Conservation (phyloP, 164 flowering plant genomes). For the Magnolia officinalis region DNA sequence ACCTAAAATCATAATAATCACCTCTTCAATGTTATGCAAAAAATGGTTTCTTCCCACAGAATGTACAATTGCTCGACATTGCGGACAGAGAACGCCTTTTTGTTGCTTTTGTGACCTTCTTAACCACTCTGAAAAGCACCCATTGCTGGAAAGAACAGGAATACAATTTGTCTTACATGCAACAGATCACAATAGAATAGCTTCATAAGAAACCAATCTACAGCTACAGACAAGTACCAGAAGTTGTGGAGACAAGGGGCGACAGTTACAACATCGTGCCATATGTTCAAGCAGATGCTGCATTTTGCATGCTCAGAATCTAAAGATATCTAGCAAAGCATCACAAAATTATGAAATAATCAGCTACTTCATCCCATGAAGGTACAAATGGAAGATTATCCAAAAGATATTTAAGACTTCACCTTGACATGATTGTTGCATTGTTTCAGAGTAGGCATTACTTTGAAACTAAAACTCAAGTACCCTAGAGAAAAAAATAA, state of each 20-base stretch:
- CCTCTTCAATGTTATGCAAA: slow-evolving; percentile 71
- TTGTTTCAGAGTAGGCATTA: slow-evolving; percentile 38
- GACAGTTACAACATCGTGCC: slow-evolving; percentile 96
- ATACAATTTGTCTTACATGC: neutral
- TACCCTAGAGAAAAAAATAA: slow-evolving; percentile 31
- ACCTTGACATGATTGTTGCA: slow-evolving; percentile 49
- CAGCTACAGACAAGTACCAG: slow-evolving; percentile 44
- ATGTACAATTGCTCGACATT: slow-evolving; percentile 74
- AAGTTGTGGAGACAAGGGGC: slow-evolving; percentile 96
- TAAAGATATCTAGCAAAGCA: slow-evolving; percentile 45
- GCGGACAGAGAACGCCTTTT: slow-evolving; percentile 70
- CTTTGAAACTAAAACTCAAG: slow-evolving; percentile 52
- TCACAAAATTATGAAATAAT: slow-evolving; percentile 1
- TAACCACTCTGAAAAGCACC: slow-evolving; percentile 97
- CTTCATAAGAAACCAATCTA: neutral
- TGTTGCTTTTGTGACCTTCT: slow-evolving; percentile 59
- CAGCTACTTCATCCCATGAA: neutral
- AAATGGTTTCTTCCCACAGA: slow-evolving; percentile 90
- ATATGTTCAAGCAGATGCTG: slow-evolving; percentile 80
- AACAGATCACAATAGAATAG: neutral
- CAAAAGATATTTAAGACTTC: neutral
- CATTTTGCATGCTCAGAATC: slow-evolving; percentile 83
- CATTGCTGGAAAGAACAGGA: slow-evolving; percentile 55
- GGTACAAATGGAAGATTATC: neutral
- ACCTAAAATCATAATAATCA: slow-evolving; percentile 12